Percentiles rank a stretch among this genome's conserved stretches.
Conservation (phyloP, 805 yeast species). For the Starmera dryadoides region DNA sequence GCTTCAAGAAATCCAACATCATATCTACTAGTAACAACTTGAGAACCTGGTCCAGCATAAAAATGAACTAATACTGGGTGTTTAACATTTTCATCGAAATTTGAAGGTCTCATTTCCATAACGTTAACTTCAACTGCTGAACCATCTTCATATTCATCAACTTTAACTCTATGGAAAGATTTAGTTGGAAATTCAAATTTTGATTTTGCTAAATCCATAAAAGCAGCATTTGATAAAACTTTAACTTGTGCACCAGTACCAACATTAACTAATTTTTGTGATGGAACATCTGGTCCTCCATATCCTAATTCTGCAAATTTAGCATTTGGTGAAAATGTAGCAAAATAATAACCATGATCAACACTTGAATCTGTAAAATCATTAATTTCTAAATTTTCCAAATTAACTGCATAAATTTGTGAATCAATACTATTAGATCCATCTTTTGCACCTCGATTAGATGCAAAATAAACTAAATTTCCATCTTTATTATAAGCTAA, state of each 20-base stretch:
- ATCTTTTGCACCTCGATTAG: conserved; percentile 68
- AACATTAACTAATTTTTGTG: conserved; percentile 58
- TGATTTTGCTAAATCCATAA: conserved; percentile 5
- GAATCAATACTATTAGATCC: conserved; percentile 64
- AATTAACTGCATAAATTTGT: conserved; percentile 61
- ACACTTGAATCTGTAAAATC: conserved; percentile 39
- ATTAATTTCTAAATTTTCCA: conserved; percentile 28
- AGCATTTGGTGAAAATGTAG: conserved; percentile 67
- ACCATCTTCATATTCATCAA: conserved; percentile 37
- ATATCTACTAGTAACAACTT: conserved; percentile 58
- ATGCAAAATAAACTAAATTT: conserved; percentile 48
- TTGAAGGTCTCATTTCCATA: conserved; percentile 68
- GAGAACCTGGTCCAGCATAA: conserved; percentile 98
- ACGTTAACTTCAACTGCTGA: conserved; percentile 46
- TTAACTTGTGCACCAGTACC: conserved; percentile 12
- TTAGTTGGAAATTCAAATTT: conserved; percentile 49
- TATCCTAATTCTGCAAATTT: conserved; percentile 60
- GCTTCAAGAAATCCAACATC: conserved; percentile 62
- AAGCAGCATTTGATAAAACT: conserved; percentile 5
- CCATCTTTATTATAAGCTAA: conserved; percentile 46
- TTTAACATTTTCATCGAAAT: conserved; percentile 46
- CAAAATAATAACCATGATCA: conserved; percentile 55
- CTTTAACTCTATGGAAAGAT: conserved; percentile 38
- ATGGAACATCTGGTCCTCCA: conserved; percentile 71
- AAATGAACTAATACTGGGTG: conserved; percentile 86